phyloP scores from a whole-genome alignment of 2,329 filamentous ascomycete species.

The Seiridium unicorne region DNA sequence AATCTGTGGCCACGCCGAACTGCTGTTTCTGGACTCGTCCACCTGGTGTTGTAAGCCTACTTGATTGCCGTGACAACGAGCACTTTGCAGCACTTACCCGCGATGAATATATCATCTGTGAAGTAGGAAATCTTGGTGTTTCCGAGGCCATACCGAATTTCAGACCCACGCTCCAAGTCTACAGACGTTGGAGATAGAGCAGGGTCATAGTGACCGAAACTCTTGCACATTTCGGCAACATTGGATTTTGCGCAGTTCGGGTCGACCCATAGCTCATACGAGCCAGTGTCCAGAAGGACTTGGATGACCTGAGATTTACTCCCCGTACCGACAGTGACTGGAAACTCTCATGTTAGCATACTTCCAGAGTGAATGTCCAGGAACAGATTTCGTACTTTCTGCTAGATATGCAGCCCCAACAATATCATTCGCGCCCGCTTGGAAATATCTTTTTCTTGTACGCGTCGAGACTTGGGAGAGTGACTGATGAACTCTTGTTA shows the following conservation, averaged over 20 bases:
- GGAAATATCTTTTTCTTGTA: conserved; percentile 23
- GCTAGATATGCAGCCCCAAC: conserved; percentile 30
- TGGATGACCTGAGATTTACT: conserved; percentile 32
- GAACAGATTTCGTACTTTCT: conserved; percentile 18
- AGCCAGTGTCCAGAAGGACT: conserved; percentile 51
- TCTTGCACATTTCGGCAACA: conserved; percentile 34
- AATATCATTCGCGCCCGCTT: conserved; percentile 23
- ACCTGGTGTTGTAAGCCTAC: conserved; percentile 16
- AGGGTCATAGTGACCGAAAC: conserved; percentile 44
- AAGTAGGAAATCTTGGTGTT: conserved; percentile 43
- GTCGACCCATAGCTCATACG: conserved; percentile 55
- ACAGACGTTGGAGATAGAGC: conserved; percentile 36
- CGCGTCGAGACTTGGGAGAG: conserved; percentile 22
- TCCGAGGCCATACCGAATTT: conserved; percentile 36
- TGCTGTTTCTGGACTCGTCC: conserved; percentile 42
- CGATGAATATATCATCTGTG: conserved; percentile 43
- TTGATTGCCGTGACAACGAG: not conserved
- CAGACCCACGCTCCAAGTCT: conserved; percentile 33
- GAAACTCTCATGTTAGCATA: not conserved
- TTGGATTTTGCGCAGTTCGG: conserved; percentile 39
- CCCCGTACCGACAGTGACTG: conserved; percentile 2
- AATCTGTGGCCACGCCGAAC: conserved; percentile 46
- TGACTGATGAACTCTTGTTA: conserved; percentile 22
- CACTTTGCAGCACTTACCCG: conserved; percentile 27
- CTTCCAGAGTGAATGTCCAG: not conserved